A percentile compares a stretch with the other conserved stretches of the same genome.
Evolutionary conservation across 139 green algal species (phyloP).

Genomic region (Tetradesmus obliquus): DNA sequence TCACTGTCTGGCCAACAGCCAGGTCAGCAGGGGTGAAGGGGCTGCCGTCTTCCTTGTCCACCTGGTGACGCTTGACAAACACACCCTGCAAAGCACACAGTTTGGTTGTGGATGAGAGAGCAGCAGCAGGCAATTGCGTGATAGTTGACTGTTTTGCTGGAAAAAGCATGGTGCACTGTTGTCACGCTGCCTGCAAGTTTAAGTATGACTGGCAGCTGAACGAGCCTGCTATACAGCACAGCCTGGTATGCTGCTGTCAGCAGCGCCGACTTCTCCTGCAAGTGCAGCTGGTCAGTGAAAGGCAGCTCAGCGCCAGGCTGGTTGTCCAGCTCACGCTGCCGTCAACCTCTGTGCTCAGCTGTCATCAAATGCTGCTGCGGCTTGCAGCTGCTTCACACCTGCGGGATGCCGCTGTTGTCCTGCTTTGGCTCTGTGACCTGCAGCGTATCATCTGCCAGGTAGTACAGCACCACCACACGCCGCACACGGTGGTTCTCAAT

Average conservation of each 20-base stretch:
- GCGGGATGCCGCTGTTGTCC: constrained; percentile 89
- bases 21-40: constrained; percentile 75
- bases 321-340: not conserved
- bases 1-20: constrained; percentile 74
- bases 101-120: not conserved
- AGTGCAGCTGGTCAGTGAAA: not conserved
- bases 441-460: constrained; percentile 91
- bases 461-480: constrained; percentile 84
- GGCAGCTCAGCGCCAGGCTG: not conserved
- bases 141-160: not conserved
- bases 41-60: constrained; percentile 67
- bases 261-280: not conserved
- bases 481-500: constrained; percentile 86
- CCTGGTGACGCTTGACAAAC: constrained; percentile 87
- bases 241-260: not conserved
- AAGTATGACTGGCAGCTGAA: too few relatives aligned
- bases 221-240: too few relatives aligned
- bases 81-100: constrained; percentile 76
- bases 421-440: constrained; percentile 89
- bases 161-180: not conserved
- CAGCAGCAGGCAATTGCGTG: not conserved
- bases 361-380: not conserved
- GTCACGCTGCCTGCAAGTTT: not conserved
- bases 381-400: constrained; percentile 59
- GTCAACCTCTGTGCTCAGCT: not conserved